Evolutionary conservation across 2,329 filamentous ascomycete species (phyloP).

Genomic region (Trichophaea hybrida): DNA sequence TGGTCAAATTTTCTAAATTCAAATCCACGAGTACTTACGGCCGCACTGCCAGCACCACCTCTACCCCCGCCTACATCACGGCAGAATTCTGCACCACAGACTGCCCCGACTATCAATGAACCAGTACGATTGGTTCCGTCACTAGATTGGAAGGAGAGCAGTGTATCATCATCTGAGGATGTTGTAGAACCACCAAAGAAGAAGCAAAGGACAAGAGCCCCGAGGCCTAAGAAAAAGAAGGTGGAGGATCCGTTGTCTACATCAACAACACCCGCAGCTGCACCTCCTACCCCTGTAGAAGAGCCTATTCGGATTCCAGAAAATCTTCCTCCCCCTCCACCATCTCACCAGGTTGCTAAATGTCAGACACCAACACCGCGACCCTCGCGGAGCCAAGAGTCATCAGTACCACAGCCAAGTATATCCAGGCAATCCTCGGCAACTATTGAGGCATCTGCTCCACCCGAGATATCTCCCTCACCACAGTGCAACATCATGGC

Average conservation of each 20-base stretch:
- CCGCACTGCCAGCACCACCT: conserved; percentile 6
- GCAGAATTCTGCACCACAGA: neutral
- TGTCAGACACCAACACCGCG: neutral
- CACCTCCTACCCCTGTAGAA: neutral
- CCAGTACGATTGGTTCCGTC: neutral
- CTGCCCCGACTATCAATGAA: conserved; percentile 2
- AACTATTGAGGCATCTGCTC: neutral
- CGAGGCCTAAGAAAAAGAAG: conserved; percentile 14
- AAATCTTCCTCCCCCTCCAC: neutral
- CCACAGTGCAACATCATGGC: conserved; percentile 44
- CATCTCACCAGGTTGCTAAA: too few relatives aligned
- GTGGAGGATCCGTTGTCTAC: conserved; percentile 9
- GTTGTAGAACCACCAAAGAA: conserved; percentile 38
- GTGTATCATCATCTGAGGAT: conserved; percentile 34
- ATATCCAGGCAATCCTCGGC: neutral
- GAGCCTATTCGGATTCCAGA: neutral
- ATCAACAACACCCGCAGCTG: conserved; percentile 7
- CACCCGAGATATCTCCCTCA: conserved; percentile 1
- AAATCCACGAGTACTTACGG: conserved; percentile 18
- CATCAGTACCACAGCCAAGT: neutral
- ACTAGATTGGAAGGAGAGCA: conserved; percentile 29
- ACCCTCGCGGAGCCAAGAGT: neutral
- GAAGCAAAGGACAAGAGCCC: conserved; percentile 13
- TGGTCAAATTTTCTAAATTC: conserved; percentile 24
- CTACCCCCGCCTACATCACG: neutral